Base-by-base conservation (phyloP, 768 basidiomycete species). In the Kwoniella sp. region DNA sequence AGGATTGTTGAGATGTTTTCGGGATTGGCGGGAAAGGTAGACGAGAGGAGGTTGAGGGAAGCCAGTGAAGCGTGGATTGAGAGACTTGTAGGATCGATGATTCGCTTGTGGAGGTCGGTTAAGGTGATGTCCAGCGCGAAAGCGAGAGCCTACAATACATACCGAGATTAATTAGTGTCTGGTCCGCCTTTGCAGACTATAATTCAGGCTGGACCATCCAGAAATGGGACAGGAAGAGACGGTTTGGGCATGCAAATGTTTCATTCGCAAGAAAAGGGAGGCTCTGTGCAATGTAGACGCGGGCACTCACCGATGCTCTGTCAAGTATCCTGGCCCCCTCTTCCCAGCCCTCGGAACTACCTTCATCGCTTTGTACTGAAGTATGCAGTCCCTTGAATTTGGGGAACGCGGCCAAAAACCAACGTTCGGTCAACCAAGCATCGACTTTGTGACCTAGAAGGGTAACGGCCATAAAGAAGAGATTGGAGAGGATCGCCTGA, bases 401-500 rank as follows among this genome's bases (percentile, higher is more conserved):
- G 3, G 71, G 71, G 44, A 52, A 69, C 17, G 55, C 48, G 1
- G 8, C 4, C 22, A 65, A 25, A 27, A 73, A 73, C 71, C 65
- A 68, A 6, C 56, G 30, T n/a, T 65, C 64, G 21, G 51, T 52
- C 58, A 73, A 22, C 7, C 25, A 30, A 10, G 68, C 66, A 22
- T 61, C 53, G 9, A 68, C 52, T 27, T 53, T 52, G 15, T 68
- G 58, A 4, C 63, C 58, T 12, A 72, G 46, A 8, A 70, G 51
- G n/a, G 68, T 61, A 19, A 69, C 37, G 1, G 51, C 40, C 33
- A 51, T 51, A 52, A 54, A 70, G 9, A 72, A 48, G 7, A 70
- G 36, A n/a, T 64, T 36, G 2, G 47, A 60, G n/a, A 75, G 64
- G 13, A 75, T 64, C 1, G 69, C 49, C 73, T 72, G n/a, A n/a